Evolutionary conservation across 2,329 filamentous ascomycete genomes (phyloP).

Genomic region (Microcera coccophila): DNA sequence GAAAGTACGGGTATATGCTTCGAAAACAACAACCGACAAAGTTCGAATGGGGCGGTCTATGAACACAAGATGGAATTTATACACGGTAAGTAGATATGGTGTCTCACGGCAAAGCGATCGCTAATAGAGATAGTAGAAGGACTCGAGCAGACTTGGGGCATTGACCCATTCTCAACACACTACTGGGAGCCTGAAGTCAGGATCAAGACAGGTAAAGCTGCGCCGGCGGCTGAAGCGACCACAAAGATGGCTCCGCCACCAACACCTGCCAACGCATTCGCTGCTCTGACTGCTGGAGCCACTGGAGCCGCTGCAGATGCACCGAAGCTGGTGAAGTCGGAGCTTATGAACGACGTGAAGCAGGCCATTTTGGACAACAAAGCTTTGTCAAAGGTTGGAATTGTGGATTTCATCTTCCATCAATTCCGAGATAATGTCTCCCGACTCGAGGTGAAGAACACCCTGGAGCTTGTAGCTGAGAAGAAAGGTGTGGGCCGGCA

Average conservation of each 20-base stretch:
- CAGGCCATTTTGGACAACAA: constrained; percentile 39
- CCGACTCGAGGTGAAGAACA: constrained; percentile 40
- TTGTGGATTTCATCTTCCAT: constrained; percentile 39
- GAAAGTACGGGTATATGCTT: constrained; percentile 79
- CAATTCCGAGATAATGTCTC: constrained; percentile 37
- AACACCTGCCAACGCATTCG: constrained; percentile 35
- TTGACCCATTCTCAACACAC: constrained; percentile 77
- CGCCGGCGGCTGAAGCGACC: constrained; percentile 11
- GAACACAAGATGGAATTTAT: constrained; percentile 73
- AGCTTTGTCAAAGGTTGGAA: constrained; percentile 38
- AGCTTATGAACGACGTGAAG: constrained; percentile 41
- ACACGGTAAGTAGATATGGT: constrained; percentile 49
- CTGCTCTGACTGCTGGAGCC: constrained; percentile 27
- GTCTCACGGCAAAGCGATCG: not conserved
- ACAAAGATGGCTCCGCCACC: constrained; percentile 33
- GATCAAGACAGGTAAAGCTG: constrained; percentile 19
- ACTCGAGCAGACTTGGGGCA: constrained; percentile 50
- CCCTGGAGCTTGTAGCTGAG: constrained; percentile 38
- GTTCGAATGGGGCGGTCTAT: constrained; percentile 47
- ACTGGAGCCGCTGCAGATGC: constrained; percentile 11
- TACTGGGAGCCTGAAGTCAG: constrained; percentile 65
- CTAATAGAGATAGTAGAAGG: constrained; percentile 35
- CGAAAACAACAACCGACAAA: constrained; percentile 56
- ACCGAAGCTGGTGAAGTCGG: constrained; percentile 35
- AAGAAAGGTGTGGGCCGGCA: constrained; percentile 35